Percentiles rank a stretch among this genome's conserved stretches.
These are phyloP conservation scores for Datisca glomerata DNA, from an alignment of 306 rosid genomes.

Conservation along the genomic window DNA sequence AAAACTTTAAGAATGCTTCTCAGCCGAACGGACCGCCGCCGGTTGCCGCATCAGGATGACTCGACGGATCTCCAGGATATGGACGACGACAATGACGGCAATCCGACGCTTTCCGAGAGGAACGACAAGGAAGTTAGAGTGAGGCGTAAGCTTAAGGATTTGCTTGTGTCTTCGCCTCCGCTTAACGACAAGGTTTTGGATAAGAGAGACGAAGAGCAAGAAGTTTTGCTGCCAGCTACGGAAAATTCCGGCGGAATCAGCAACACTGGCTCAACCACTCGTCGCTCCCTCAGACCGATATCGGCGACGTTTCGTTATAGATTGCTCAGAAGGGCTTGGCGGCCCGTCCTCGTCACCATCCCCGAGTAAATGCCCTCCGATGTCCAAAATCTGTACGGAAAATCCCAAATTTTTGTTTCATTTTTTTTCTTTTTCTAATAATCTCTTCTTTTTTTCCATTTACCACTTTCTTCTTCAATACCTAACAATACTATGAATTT, in stretches of 20 bases:
- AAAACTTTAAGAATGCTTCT: conserved; percentile 68
- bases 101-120: conserved; percentile 16
- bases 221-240: conserved; percentile 13
- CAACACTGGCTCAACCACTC: conserved; percentile 11
- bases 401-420: conserved; percentile 7
- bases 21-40: conserved; percentile 45
- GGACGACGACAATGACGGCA: conserved; percentile 7
- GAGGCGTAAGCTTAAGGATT: conserved; percentile 58
- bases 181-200: conserved; percentile 29
- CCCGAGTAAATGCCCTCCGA: conserved; percentile 41
- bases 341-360: conserved; percentile 66
- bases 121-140: conserved; percentile 31
- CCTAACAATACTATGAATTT: no score
- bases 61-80: conserved; percentile 14
- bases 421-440: background rate
- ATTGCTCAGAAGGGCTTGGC: conserved; percentile 74
- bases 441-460: background rate
- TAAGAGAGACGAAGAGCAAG: conserved; percentile 21
- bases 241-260: conserved; percentile 4
- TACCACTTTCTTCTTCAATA: no score
- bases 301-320: conserved; percentile 57
- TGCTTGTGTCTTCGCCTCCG: conserved; percentile 67
- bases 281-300: conserved; percentile 43
- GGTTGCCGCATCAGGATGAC: conserved; percentile 21
- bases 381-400: conserved; percentile 22